Base-by-base conservation (phyloP, 2,329 filamentous ascomycete species). In the Ophiostoma himal-ulmi region DNA sequence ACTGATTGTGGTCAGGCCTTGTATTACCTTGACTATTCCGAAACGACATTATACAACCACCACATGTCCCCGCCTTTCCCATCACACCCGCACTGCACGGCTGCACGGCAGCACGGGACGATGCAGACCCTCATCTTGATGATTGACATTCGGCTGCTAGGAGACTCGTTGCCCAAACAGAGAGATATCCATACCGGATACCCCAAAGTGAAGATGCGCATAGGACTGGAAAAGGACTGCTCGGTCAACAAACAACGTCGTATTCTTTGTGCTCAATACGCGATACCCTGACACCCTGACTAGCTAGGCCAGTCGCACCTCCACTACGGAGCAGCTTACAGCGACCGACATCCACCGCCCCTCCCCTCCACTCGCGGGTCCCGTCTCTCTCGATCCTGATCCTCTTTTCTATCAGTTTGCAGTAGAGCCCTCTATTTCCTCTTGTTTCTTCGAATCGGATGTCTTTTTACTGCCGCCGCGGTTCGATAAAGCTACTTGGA, bases 381-480 rank as follows among this genome's bases (percentile, higher is more conserved):
- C 60, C 62, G 34, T 65, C 62, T n/a, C 36, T 36, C n/a, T 57
- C 22, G 52, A 57, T 26, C 52, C n/a, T 62, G 57, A 34, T 36
- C 62, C 34, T 39, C 60, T 39, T 65, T n/a, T 65, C 22, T 14
- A 62, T 62, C 13, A 5, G 7, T 34, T 62, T 34, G 57, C 26
- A 62, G 13, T n/a, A 14, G 22, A 26, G 52, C 11, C n/a, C 26
- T 62, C 26, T 26, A 57, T 13, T 36, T 20, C 30, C 60, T 37
- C 17, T 37, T 37, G 60, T 65, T 41, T 62, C 57, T 62, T 62
- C 57, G 57, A 62, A 62, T 62, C 57, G 57, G 57, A 62, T 57
- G 26, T 13, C 57, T 62, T 62, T 62, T 26, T 20, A 34, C 11
- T 62, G 57, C 57, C 57, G 57, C 57, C 57, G 57, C 52, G n/a